phyloP scores from a whole-genome alignment of 1,139 yeast genomes.

The Petasospora fabianii region DNA sequence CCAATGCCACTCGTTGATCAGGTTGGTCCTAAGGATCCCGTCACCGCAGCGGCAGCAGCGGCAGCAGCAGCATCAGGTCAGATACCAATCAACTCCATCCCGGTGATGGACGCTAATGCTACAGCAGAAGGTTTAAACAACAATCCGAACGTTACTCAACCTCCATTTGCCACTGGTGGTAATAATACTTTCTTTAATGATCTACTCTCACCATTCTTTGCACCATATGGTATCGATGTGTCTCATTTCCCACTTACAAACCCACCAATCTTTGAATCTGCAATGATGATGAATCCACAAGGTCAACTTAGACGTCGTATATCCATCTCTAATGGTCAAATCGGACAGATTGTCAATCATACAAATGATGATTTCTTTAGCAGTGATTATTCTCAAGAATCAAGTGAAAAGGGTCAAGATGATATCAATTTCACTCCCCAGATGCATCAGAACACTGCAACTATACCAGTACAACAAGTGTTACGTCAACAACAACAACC shows the following conservation, averaged over 20 bases:
- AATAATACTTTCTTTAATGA: conserved; percentile 37
- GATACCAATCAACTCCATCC: not conserved
- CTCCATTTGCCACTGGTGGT: conserved; percentile 3
- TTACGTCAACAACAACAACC: conserved; percentile 1
- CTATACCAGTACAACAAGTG: not conserved
- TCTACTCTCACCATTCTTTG: conserved; percentile 34
- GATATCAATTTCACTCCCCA: conserved; percentile 7
- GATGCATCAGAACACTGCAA: too few species aligned
- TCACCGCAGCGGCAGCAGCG: not conserved
- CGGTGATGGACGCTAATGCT: not conserved
- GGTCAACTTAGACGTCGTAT: conserved; percentile 56
- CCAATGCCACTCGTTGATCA: not conserved
- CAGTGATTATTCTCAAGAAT: conserved; percentile 6
- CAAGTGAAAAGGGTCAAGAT: conserved; percentile 11
- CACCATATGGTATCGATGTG: conserved; percentile 38
- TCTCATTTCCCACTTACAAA: conserved; percentile 56
- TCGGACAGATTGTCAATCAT: conserved; percentile 50
- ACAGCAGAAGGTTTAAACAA: not conserved
- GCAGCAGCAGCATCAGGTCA: not conserved
- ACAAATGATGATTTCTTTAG: conserved; percentile 28
- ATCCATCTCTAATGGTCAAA: conserved; percentile 77
- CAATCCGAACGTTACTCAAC: not conserved
- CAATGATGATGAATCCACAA: conserved; percentile 38
- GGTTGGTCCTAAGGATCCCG: not conserved
- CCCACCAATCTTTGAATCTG: conserved; percentile 61